Percentiles rank a stretch among this genome's conserved stretches.
These are phyloP conservation scores for Penicillium sp. DNA, from an alignment of 2,329 filamentous ascomycete genomes.

Conservation along the genomic window DNA sequence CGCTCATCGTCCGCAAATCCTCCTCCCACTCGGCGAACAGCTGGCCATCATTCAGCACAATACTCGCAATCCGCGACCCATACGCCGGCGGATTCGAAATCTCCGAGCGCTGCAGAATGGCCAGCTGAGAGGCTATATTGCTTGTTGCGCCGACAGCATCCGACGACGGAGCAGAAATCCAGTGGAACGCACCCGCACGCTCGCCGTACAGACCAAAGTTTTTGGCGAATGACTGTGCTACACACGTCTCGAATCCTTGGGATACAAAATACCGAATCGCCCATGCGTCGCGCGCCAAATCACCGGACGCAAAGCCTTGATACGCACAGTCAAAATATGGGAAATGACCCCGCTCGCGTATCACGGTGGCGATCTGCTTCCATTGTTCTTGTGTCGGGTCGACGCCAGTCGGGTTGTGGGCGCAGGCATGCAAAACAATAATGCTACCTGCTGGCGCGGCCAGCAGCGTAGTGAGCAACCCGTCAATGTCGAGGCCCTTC, in stretches of 20 bases:
- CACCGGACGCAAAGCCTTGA: conserved; percentile 93
- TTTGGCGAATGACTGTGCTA: conserved; percentile 61
- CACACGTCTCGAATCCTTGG: conserved; percentile 71
- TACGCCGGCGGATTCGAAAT: conserved; percentile 97
- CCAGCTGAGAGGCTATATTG: conserved; percentile 79
- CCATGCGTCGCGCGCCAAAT: conserved; percentile 78
- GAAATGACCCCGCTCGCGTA: conserved; percentile 78
- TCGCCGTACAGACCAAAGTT: conserved; percentile 86
- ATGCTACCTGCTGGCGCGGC: conserved; percentile 74
- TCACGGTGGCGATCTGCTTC: conserved; percentile 77
- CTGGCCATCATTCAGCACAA: conserved; percentile 73
- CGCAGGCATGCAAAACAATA: conserved; percentile 89
- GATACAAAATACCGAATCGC: conserved; percentile 93
- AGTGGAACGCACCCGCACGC: conserved; percentile 94
- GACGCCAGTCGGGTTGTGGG: conserved; percentile 96
- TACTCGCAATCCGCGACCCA: conserved; percentile 81
- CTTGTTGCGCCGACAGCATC: conserved; percentile 56
- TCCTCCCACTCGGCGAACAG: conserved; percentile 91
- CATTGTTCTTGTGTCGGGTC: conserved; percentile 93
- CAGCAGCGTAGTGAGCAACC: conserved; percentile 71
- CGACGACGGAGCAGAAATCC: conserved; percentile 69
- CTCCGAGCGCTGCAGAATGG: conserved; percentile 92
- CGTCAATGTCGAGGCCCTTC: conserved; percentile 85
- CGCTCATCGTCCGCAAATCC: conserved; percentile 89
- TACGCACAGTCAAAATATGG: conserved; percentile 98